Conservation (phyloP, 2,329 filamentous ascomycete species). For the Aspergillus novofumigatus region DNA sequence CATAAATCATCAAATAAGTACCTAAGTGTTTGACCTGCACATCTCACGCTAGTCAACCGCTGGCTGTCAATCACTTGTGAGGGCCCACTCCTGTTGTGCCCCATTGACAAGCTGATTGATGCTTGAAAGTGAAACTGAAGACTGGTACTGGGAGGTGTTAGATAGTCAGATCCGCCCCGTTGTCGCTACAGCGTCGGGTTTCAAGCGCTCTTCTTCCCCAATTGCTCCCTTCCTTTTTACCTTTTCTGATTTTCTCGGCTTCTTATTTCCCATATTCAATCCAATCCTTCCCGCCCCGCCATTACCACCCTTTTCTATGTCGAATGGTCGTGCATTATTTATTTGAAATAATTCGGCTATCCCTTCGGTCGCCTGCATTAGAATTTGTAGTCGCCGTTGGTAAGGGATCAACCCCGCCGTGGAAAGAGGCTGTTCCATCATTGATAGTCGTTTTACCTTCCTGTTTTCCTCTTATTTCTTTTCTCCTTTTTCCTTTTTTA, state of each 20-base stretch:
- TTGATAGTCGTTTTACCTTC: background rate
- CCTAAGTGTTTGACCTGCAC: background rate
- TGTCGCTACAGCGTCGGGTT: background rate
- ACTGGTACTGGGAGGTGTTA: background rate
- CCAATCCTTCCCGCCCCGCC: background rate
- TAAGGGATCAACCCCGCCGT: background rate
- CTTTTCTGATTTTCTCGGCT: background rate
- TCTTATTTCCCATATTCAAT: background rate
- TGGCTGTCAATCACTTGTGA: background rate
- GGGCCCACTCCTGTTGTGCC: background rate
- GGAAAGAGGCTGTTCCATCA: background rate
- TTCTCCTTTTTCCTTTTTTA: constrained; percentile 5
- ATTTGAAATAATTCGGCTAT: background rate
- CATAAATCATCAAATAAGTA: background rate
- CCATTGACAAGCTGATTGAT: background rate
- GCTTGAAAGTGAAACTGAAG: background rate
- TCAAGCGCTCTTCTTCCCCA: background rate
- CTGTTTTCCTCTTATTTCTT: constrained; percentile 2
- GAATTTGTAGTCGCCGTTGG: background rate
- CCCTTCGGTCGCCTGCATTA: background rate
- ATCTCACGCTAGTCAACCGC: background rate
- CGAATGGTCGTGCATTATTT: background rate
- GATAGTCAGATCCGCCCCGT: background rate
- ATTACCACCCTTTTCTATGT: background rate
- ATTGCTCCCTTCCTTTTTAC: background rate